Evolutionary conservation across 441 rosid species (phyloP), one percentile per base, ranked within the genome.

Genomic region (Pelargonium citronellum): DNA sequence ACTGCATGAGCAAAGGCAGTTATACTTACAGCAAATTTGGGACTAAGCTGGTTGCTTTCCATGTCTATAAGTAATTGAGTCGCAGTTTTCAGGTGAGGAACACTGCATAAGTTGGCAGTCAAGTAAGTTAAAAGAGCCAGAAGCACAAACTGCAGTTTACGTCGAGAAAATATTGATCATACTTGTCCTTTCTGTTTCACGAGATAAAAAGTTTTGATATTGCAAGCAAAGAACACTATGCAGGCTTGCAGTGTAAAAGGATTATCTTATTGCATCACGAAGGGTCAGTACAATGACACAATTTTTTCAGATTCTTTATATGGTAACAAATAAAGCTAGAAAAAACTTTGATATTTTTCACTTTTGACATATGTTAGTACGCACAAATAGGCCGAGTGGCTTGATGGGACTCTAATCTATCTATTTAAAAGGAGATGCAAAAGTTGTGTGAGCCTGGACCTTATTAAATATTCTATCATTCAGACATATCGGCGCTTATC

Each of bases 11-110:
- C 53, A 4, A 57, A 16, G 7, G 62, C 17, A 57, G 1, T 57
- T 34, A 34, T 34, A 34, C 39, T 34, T 7, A 34, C 39, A 34
- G 39, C 39, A 34, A 0, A 7, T 34, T 4, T 34, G 22, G 86
- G 67, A 78, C 27, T 78, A 43, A 87, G 86, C 70, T 87, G 91
- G 79, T 82, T 77, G 76, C 77, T 81, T 77, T 84, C 91, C 89
- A 89, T 87, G 67, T 89, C 82, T 12, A 74, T 77, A 39, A 89
- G 90, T 27, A 89, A 74, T 76, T 85, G 90, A 46, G 68, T 41
- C 41, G 83, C 87, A 7, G 91, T 86, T 82, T 73, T 73, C 64
- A 87, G 81, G 83, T 83, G 88, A 57, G 94, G 87, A 67, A 78
- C 83, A 34, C 94, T 89, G 87, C 77, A 80, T 67, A 77, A 49